Evolutionary conservation across 257 asterid genomes (phyloP).

Genomic region (Salvia miltiorrhiza): DNA sequence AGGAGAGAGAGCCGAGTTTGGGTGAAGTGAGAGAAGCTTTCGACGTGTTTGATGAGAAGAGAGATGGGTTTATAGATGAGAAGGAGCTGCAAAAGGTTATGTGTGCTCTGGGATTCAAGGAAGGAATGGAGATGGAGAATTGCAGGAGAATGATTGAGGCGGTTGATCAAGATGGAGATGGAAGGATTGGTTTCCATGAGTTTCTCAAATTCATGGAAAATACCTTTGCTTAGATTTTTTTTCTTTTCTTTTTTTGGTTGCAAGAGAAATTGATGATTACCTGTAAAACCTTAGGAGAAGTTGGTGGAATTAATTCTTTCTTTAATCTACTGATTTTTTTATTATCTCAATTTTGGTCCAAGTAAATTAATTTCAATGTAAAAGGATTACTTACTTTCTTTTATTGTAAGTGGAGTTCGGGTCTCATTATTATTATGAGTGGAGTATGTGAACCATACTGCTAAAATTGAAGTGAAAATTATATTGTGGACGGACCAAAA

Average conservation of each 20-base stretch:
- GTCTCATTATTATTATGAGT: too few relatives aligned
- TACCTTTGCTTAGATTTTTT: neutral
- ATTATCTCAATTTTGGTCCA: neutral
- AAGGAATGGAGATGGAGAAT: slow-evolving; percentile 44
- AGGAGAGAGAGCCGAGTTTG: slow-evolving; percentile 37
- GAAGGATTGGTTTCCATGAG: slow-evolving; percentile 54
- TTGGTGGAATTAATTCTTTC: neutral
- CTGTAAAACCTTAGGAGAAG: neutral
- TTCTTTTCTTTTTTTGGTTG: neutral
- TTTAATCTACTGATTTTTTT: neutral
- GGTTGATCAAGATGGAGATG: slow-evolving; percentile 69
- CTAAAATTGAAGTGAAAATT: too few relatives aligned
- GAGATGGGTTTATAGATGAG: slow-evolving; percentile 78
- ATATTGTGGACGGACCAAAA: too few relatives aligned
- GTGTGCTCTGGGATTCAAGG: slow-evolving; percentile 48
- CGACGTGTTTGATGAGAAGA: slow-evolving; percentile 56
- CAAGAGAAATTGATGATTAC: neutral
- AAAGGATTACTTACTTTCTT: neutral
- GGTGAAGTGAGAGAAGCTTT: slow-evolving; percentile 66
- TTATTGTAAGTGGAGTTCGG: too few relatives aligned
- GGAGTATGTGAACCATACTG: too few relatives aligned
- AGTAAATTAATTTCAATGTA: neutral
- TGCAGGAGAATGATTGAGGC: slow-evolving; percentile 67
- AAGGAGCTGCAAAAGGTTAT: slow-evolving; percentile 62
- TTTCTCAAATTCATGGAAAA: slow-evolving; percentile 48